phyloP scores from a whole-genome alignment of 2,329 filamentous ascomycete genomes.

The Magnaporthales sp. region DNA sequence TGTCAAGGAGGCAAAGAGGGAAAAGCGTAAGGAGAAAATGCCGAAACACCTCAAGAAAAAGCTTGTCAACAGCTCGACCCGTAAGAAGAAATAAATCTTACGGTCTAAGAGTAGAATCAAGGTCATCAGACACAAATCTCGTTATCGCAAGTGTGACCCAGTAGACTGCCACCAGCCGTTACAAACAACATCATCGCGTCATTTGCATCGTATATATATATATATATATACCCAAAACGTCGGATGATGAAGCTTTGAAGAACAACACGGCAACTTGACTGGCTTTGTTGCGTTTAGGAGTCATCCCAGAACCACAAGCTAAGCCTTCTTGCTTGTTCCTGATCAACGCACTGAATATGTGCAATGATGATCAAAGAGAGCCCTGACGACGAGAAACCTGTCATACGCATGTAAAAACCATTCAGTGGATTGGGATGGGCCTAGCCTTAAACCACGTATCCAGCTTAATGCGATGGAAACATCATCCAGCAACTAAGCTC shows the following conservation, averaged over 20 bases:
- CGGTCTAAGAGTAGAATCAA: background rate
- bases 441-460: background rate
- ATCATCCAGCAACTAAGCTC: background rate
- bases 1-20: slow-evolving; percentile 91
- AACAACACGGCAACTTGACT: background rate
- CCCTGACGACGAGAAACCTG: slow-evolving; percentile 32
- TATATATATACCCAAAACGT: background rate
- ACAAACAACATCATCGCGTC: background rate
- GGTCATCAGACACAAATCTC: slow-evolving; percentile 15
- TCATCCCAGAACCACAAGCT: slow-evolving; percentile 10
- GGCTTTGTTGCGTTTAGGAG: slow-evolving; percentile 17
- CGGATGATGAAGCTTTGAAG: slow-evolving; percentile 11
- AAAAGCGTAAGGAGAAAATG: slow-evolving; percentile 91
- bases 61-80: slow-evolving; percentile 54
- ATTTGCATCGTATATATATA: background rate
- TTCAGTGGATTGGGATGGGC: background rate
- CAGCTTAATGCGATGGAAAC: too few relatives aligned
- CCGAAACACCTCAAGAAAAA: slow-evolving; percentile 95
- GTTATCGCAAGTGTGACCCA: background rate
- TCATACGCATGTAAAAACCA: background rate
- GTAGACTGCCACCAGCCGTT: background rate
- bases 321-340: slow-evolving; percentile 26
- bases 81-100: slow-evolving; percentile 47
- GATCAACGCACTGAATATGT: slow-evolving; percentile 6
- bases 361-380: slow-evolving; percentile 53